Percentiles rank a stretch among this genome's conserved stretches.
phyloP scores from a whole-genome alignment of 345 rosid genomes.

The Gossypium longicalyx region DNA sequence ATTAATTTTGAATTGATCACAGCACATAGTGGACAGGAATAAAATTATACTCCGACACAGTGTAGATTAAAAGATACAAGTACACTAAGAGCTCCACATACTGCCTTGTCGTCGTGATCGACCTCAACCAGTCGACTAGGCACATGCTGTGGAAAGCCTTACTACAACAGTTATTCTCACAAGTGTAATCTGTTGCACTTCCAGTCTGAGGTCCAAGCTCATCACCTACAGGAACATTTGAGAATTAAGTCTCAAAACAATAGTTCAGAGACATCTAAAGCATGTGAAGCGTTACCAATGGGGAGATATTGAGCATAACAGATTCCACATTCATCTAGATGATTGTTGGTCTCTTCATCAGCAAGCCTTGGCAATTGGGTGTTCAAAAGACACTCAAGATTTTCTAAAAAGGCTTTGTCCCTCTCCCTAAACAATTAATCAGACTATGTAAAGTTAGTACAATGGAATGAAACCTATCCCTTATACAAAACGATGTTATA shows the following conservation, averaged over 20 bases:
- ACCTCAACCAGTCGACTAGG: conserved; percentile 72
- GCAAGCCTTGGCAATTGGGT: conserved; percentile 45
- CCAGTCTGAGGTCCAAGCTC: conserved; percentile 62
- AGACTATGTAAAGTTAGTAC: conserved; percentile 1
- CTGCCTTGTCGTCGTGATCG: conserved; percentile 81
- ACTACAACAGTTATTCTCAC: conserved; percentile 66
- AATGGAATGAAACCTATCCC: neutral
- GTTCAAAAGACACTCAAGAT: conserved; percentile 48
- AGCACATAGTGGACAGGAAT: neutral
- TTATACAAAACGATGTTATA: neutral
- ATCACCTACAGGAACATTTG: conserved; percentile 39
- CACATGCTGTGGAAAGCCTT: conserved; percentile 68
- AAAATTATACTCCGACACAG: neutral
- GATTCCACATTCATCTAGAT: conserved; percentile 71
- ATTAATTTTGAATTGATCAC: neutral
- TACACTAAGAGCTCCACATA: conserved; percentile 36
- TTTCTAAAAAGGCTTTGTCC: conserved; percentile 49
- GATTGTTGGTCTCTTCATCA: conserved; percentile 30
- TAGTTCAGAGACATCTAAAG: conserved; percentile 1
- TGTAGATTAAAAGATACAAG: conserved; percentile 9
- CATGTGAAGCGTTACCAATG: conserved; percentile 31
- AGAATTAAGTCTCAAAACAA: conserved; percentile 20
- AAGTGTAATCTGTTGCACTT: conserved; percentile 52
- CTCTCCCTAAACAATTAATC: conserved; percentile 38
- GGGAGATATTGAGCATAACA: conserved; percentile 77